These are phyloP conservation scores for Globisporangium viniferum DNA, from an alignment of 352 stramenopile genomes.

Conservation along the genomic window DNA sequence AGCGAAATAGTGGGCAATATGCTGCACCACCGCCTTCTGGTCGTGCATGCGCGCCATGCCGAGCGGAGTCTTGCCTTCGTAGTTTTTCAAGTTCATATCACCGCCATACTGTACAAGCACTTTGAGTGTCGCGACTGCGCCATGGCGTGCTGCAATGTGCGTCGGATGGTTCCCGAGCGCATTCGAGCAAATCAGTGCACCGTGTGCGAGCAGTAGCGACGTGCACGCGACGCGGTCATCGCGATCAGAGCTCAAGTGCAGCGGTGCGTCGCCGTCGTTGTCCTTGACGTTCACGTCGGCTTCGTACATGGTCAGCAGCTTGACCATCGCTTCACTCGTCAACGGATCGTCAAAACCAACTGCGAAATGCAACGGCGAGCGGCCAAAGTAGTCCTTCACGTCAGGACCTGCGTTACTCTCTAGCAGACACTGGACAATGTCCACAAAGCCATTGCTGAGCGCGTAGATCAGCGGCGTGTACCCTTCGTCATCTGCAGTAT, in stretches of 20 bases:
- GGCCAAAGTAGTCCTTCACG: constrained; percentile 60
- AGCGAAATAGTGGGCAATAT: constrained; percentile 58
- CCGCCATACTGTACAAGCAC: constrained; percentile 74
- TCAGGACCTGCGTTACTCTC: constrained; percentile 52
- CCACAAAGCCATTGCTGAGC: constrained; percentile 47
- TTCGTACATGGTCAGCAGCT: constrained; percentile 61
- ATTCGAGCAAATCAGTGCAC: constrained; percentile 53
- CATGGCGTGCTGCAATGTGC: constrained; percentile 60
- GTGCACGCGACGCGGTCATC: constrained; percentile 54
- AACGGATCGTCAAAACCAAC: constrained; percentile 25
- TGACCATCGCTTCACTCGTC: constrained; percentile 33
- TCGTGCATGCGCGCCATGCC: constrained; percentile 72
- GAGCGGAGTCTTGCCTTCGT: constrained; percentile 69
- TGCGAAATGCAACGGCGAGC: constrained; percentile 69
- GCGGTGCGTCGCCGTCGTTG: constrained; percentile 57
- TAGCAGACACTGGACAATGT: constrained; percentile 54
- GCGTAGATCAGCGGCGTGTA: constrained; percentile 83
- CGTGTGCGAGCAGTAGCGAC: constrained; percentile 52
- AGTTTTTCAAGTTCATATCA: constrained; percentile 87
- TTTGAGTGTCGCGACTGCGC: constrained; percentile 63
- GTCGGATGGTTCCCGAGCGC: constrained; percentile 65
- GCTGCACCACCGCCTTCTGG: constrained; percentile 54
- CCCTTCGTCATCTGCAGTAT: constrained; percentile 61
- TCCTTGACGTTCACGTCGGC: constrained; percentile 74
- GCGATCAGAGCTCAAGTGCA: constrained; percentile 58